Base-by-base conservation (phyloP, 2,329 filamentous ascomycete genomes). In the Fonsecaea pedrosoi region DNA sequence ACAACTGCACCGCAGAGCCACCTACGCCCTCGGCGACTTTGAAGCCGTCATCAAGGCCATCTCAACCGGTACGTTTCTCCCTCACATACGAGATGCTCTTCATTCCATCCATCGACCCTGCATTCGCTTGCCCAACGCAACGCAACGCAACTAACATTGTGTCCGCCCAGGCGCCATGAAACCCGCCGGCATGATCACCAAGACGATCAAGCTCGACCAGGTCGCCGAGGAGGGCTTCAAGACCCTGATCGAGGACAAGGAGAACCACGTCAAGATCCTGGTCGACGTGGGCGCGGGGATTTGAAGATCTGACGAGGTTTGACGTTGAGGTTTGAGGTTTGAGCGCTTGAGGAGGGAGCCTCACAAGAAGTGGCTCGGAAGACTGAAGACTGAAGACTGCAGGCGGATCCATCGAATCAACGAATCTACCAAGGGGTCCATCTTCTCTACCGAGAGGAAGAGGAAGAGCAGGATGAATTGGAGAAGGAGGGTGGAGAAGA, bases 11-110 rank as follows among this genome's bases (percentile, higher is more conserved):
- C 42, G 5, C 60, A 71, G 69, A 40, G 82, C 83, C 32, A 85
- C 82, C 0, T 86, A 84, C 73, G 77, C 80, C 50, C 76, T 81
- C n/a, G 81, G 81, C 1, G 84, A 86, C 68, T 85, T 84, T 68
- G 78, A 83, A 66, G 77, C 77, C 30, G 79, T 83, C 42, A 74
- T 84, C 65, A 78, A 84, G 62, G 83, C 83, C 15, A 73, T 75
- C 18, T 71, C 71, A 32, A 71, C 69, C n/a, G 74, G 74, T 73
- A 62, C 38, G 69, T 59, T 15, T 32, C 21, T 38, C 12, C 30
- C 4, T 21, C 25, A 10, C 54, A 3, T 25, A 25, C 2, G 25
- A 25, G 25, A 25, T 25, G 25, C 25, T 25, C 25, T 25, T 25
- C 25, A 25, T 25, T 3, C 3, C 25, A 25, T 25, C 25, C 25